Evolutionary conservation across 305 asterid species (phyloP).

Genomic region (Stenogyne calaminthoides): DNA sequence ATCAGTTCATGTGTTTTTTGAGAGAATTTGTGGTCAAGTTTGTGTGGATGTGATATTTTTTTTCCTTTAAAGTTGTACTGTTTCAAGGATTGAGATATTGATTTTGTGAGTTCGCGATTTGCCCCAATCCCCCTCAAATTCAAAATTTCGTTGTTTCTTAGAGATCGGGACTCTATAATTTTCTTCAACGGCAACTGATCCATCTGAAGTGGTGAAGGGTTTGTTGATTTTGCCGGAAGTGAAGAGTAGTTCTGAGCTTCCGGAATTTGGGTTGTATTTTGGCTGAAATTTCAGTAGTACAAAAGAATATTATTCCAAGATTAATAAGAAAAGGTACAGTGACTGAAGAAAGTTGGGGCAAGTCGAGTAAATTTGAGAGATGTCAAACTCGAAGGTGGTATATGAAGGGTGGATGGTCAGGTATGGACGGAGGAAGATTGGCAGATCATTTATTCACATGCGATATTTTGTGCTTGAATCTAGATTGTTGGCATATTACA

Average conservation of each 20-base stretch:
- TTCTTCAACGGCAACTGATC: constrained; percentile 35
- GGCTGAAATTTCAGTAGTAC: constrained; percentile 13
- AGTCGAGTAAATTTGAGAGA: constrained; percentile 26
- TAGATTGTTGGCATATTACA: constrained; percentile 88
- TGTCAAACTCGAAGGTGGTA: constrained; percentile 85
- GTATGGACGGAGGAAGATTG: constrained; percentile 97
- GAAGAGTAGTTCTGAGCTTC: constrained; percentile 40
- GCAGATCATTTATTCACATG: constrained; percentile 92
- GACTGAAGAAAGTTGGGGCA: constrained; percentile 31
- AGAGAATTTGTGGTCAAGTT: constrained; percentile 33
- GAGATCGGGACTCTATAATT: constrained; percentile 28
- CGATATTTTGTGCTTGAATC: constrained; percentile 93
- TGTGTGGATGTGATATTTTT: constrained; percentile 31
- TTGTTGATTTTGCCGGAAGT: constrained; percentile 29
- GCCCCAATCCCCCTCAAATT: neutral
- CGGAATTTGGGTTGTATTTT: constrained; percentile 22
- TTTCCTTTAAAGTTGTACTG: constrained; percentile 16
- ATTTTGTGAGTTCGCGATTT: constrained; percentile 22
- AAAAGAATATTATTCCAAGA: neutral
- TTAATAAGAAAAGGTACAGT: constrained; percentile 22
- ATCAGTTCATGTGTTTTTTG: constrained; percentile 31
- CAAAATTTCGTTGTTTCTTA: constrained; percentile 6
- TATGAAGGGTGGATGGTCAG: constrained; percentile 99
- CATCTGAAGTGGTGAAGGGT: constrained; percentile 24
- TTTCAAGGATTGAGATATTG: constrained; percentile 13